A percentile compares a stretch with the other conserved stretches of the same genome.
These are phyloP conservation scores for Kluyveromyces sp. DNA, from an alignment of 1,139 yeast genomes.

Conservation along the genomic window DNA sequence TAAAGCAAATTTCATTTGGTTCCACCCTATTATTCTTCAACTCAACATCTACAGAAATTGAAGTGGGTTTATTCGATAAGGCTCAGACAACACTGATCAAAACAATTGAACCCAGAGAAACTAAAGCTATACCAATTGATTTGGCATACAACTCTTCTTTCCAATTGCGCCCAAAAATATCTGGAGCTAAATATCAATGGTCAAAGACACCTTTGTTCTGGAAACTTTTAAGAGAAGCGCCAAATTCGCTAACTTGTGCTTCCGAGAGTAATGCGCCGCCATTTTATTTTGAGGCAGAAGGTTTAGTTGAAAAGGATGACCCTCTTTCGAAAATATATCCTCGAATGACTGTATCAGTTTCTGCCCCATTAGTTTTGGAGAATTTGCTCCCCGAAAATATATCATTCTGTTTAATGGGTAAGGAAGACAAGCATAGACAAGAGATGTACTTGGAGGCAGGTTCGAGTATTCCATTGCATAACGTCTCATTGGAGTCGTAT, in stretches of 20 bases:
- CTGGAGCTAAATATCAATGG: conserved; percentile 52
- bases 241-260: conserved; percentile 54
- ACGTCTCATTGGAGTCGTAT: conserved; percentile 64
- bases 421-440: conserved; percentile 66
- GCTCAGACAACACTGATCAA: conserved; percentile 25
- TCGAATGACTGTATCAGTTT: conserved; percentile 66
- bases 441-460: conserved; percentile 57
- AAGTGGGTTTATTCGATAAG: conserved; percentile 32
- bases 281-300: conserved; percentile 70
- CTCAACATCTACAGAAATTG: conserved; percentile 49
- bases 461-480: conserved; percentile 64
- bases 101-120: conserved; percentile 44
- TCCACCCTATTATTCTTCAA: conserved; percentile 71
- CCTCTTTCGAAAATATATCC: conserved; percentile 76
- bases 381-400: conserved; percentile 81
- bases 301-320: conserved; percentile 52
- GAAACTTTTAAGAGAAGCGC: conserved; percentile 50
- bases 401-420: conserved; percentile 68
- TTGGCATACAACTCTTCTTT: conserved; percentile 53
- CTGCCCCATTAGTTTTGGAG: conserved; percentile 83
- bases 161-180: conserved; percentile 53
- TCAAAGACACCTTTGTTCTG: conserved; percentile 54
- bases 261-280: conserved; percentile 37
- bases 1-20: conserved; percentile 65
- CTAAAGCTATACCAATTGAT: conserved; percentile 66